Base-by-base conservation (phyloP, 768 basidiomycete species). In the Termitomyces sp. region DNA sequence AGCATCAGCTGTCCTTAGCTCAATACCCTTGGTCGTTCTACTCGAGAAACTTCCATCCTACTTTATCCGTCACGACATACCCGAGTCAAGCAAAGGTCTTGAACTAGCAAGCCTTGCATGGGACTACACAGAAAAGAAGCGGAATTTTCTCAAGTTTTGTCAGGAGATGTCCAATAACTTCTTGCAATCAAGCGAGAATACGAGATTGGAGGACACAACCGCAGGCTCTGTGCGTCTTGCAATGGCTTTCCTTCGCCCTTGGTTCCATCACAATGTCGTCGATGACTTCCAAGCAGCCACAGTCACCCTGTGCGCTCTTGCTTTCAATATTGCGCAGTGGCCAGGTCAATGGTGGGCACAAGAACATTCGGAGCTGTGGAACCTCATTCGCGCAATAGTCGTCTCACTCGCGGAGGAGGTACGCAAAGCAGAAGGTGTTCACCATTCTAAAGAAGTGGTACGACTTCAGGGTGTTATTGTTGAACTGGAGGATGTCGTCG, bases 41-140 rank as follows among this genome's bases (percentile, higher is more conserved):
- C 71, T 92, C 58, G 77, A 81, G 59, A 84, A 81, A 63, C 77
- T 92, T 41, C 90, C 90, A 1, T 85, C 86, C 15, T 92, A 90
- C 66, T 88, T 90, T 69, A 66, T 80, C 18, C 73, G 66, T 33
- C 64, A 56, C 10, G 60, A 65, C 46, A 67, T 70, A 41, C 34
- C 44, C 20, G 64, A 70, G 47, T 54, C 66, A 24, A 64, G 65
- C 34, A 62, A 69, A 36, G 65, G 65, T 13, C 71, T 68, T 48
- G 72, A 74, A 5, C 60, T 81, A 3, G 65, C 70, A 36, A 65
- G 65, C 29, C 63, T 79, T 6, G 69, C 72, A 12, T 79, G 87
- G 87, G 80, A 86, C 59, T 84, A 81, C 60, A 74, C 77, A 10
- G 76, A 76, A 42, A 80, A 79, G 66, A 87, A 85, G 65, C 68